Evolutionary conservation across 1,284 basidiomycete genomes (phyloP).

Genomic region (Ustilago bromivora): DNA sequence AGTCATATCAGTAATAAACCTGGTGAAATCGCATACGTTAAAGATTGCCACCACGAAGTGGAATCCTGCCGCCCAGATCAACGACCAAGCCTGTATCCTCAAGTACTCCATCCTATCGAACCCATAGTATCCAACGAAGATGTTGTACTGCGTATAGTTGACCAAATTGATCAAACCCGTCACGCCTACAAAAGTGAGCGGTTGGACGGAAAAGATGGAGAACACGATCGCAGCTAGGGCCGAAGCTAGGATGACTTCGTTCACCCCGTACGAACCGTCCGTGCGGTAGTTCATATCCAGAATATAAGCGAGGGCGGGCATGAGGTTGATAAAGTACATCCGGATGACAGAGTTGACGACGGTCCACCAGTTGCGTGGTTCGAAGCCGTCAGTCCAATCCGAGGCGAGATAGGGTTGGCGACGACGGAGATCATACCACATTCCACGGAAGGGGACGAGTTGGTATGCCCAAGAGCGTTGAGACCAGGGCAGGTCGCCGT

Average conservation of each 20-base stretch:
- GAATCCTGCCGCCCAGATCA: constrained; percentile 91
- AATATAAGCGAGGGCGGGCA: constrained; percentile 92
- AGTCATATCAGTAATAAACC: constrained; percentile 77
- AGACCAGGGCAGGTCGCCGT: constrained; percentile 64
- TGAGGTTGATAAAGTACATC: constrained; percentile 73
- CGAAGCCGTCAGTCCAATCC: constrained; percentile 63
- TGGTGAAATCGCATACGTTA: constrained; percentile 74
- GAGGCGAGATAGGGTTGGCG: constrained; percentile 78
- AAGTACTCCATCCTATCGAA: constrained; percentile 60
- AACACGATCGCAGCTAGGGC: constrained; percentile 90
- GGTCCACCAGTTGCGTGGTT: constrained; percentile 56
- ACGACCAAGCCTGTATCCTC: constrained; percentile 77
- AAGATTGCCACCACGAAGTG: constrained; percentile 88
- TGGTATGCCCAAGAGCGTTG: constrained; percentile 65
- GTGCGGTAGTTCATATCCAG: constrained; percentile 89
- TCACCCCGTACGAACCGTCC: constrained; percentile 87
- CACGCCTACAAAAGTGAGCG: constrained; percentile 91
- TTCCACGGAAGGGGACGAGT: constrained; percentile 76
- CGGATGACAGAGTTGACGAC: constrained; percentile 54
- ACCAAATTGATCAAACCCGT: constrained; percentile 76
- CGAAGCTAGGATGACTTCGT: constrained; percentile 76
- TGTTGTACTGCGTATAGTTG: constrained; percentile 68
- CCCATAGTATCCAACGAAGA: constrained; percentile 64
- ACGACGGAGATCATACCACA: constrained; percentile 80
- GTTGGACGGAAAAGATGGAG: constrained; percentile 88